Conservation (phyloP, 2,329 filamentous ascomycete genomes). For the Epichloe typhina region DNA sequence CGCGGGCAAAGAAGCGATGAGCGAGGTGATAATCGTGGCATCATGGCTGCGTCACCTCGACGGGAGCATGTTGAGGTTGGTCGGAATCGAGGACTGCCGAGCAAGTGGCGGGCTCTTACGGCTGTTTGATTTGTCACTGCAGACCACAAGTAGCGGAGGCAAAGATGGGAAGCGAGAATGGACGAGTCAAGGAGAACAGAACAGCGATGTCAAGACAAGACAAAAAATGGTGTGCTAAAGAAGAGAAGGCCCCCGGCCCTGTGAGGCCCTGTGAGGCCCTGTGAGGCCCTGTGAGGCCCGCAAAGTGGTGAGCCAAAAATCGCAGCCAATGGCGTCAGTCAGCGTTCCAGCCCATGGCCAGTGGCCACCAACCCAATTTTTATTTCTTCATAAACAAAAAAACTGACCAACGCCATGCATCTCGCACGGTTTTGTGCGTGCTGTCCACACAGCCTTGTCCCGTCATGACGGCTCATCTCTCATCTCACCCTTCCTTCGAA, state of each 20-base stretch:
- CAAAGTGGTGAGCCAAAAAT: conserved; percentile 1
- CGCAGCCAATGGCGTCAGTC: conserved; percentile 7
- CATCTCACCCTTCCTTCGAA: too few species aligned
- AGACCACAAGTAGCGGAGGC: too few species aligned
- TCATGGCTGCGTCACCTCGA: conserved; percentile 15
- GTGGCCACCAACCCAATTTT: not conserved
- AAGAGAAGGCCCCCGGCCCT: too few species aligned
- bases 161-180: too few species aligned
- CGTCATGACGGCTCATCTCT: too few species aligned
- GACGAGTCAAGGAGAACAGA: too few species aligned
- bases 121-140: not conserved
- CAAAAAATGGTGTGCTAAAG: too few species aligned
- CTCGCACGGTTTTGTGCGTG: too few species aligned
- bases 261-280: too few species aligned
- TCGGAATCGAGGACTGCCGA: not conserved
- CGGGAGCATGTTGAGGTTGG: not conserved
- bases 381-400: not conserved
- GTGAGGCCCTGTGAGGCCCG: too few species aligned
- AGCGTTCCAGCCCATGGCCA: conserved; percentile 4
- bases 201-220: too few species aligned
- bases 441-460: too few species aligned
- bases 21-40: conserved; percentile 22
- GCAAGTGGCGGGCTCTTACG: not conserved
- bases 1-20: conserved; percentile 19
- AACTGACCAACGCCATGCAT: not conserved